A percentile compares a stretch with the other conserved stretches of the same genome.
phyloP scores from a whole-genome alignment of 129 eudicot species.

The Kitagawia praeruptora region DNA sequence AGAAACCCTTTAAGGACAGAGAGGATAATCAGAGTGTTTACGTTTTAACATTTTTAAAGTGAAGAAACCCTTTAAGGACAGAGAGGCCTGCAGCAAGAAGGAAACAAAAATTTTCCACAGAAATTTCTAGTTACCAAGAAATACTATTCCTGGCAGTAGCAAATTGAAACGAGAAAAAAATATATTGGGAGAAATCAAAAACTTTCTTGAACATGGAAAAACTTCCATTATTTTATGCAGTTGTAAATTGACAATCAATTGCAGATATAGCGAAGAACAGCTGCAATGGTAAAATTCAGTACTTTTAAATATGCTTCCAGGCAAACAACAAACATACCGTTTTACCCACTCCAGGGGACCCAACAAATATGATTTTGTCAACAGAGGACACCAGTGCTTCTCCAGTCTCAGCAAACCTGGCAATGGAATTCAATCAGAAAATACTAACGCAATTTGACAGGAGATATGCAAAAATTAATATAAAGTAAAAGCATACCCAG shows the following conservation, averaged over 20 bases:
- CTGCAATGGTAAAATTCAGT: neutral
- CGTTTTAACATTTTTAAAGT: neutral
- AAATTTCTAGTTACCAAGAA: neutral
- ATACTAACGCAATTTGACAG: neutral
- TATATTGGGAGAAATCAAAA: neutral
- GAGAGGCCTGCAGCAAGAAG: neutral
- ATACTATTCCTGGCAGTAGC: neutral
- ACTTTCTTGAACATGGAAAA: neutral
- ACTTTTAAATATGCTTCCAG: neutral
- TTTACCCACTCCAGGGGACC: slow-evolving; percentile 96
- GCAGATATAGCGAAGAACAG: neutral
- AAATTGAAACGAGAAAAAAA: neutral
- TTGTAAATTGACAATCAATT: neutral
- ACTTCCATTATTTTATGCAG: neutral
- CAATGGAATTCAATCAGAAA: slow-evolving; percentile 16
- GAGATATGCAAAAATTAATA: neutral
- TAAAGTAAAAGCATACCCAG: slow-evolving; percentile 52
- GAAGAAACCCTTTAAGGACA: neutral
- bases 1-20: neutral
- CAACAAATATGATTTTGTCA: slow-evolving; percentile 94
- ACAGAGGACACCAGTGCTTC: slow-evolving; percentile 96
- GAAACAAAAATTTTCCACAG: neutral
- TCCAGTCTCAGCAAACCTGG: slow-evolving; percentile 98
- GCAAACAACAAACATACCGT: slow-evolving; percentile 41
- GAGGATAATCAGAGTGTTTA: slow-evolving; percentile 1